These are phyloP conservation scores for Arxiozyma bovina DNA, from an alignment of 1,139 yeast species.

Conservation along the genomic window DNA sequence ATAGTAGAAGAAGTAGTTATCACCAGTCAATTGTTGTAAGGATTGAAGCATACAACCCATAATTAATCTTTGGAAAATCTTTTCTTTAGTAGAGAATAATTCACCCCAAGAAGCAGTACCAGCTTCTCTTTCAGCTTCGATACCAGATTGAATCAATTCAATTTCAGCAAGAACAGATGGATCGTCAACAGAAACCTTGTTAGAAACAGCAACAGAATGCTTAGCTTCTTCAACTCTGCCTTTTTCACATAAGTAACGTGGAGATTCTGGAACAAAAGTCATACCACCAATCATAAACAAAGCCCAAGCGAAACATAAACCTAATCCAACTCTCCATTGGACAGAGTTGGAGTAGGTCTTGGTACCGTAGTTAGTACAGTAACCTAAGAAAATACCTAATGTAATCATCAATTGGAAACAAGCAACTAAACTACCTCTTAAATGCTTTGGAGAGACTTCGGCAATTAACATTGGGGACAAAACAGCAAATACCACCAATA, in stretches of 20 bases:
- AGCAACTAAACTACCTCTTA: constrained; percentile 59
- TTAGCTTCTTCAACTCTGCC: constrained; percentile 50
- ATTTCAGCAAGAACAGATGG: constrained; percentile 47
- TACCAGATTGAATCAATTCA: constrained; percentile 52
- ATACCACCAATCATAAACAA: constrained; percentile 42
- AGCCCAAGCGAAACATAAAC: constrained; percentile 41
- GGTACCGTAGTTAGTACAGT: constrained; percentile 54
- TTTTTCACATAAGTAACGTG: constrained; percentile 54
- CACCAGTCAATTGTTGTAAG: constrained; percentile 70
- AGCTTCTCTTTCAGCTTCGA: constrained; percentile 38
- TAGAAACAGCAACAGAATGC: constrained; percentile 37
- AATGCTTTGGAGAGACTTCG: constrained; percentile 56
- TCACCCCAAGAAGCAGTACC: constrained; percentile 35
- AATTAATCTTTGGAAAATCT: constrained; percentile 50
- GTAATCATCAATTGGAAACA: constrained; percentile 59
- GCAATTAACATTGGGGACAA: constrained; percentile 56
- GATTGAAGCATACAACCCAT: constrained; percentile 59
- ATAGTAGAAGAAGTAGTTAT: constrained; percentile 71
- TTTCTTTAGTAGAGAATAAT: constrained; percentile 28
- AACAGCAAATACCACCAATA: constrained; percentile 48
- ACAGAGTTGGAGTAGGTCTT: constrained; percentile 39
- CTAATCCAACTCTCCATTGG: constrained; percentile 58
- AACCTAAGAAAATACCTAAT: constrained; percentile 52
- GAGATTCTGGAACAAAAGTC: constrained; percentile 67
- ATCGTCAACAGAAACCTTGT: constrained; percentile 38